phyloP scores from a whole-genome alignment of 805 yeast species.

The Naumovozyma castellii region DNA sequence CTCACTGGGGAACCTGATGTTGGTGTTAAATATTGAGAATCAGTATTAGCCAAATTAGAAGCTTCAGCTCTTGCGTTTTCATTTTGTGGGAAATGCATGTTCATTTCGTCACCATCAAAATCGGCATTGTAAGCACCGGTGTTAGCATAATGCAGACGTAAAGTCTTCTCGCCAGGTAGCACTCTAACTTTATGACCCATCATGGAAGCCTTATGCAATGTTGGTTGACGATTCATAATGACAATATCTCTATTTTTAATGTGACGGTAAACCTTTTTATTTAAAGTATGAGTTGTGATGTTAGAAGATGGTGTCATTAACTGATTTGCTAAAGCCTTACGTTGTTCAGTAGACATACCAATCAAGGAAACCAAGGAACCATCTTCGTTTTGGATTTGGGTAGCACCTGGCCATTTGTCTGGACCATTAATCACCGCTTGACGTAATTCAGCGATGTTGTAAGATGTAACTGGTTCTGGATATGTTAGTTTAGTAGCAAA shows the following conservation, averaged over 20 bases:
- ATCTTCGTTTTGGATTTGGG: constrained; percentile 91
- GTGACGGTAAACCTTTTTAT: constrained; percentile 91
- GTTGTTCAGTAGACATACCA: constrained; percentile 87
- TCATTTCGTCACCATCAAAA: constrained; percentile 99
- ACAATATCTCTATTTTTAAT: constrained; percentile 92
- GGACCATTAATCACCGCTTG: constrained; percentile 97
- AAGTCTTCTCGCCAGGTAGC: constrained; percentile 92
- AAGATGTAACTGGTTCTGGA: constrained; percentile 95
- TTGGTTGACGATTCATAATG: constrained; percentile 97
- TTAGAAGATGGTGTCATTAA: constrained; percentile 72
- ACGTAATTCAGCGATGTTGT: constrained; percentile 82
- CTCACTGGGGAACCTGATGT: constrained; percentile 97
- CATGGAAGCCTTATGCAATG: constrained; percentile 98
- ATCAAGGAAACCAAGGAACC: constrained; percentile 72
- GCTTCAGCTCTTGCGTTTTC: constrained; percentile 97
- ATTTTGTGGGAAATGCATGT: constrained; percentile 98
- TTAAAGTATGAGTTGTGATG: constrained; percentile 51
- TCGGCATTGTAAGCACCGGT: constrained; percentile 99
- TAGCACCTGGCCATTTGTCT: constrained; percentile 97
- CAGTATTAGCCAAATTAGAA: constrained; percentile 87
- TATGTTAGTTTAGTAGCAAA: constrained; percentile 92
- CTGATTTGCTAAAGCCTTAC: constrained; percentile 92
- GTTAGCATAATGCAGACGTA: constrained; percentile 94
- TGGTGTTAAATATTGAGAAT: constrained; percentile 94
- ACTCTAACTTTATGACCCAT: constrained; percentile 99